These are phyloP conservation scores for Vitellaria paradoxa DNA, from an alignment of 179 eudicot species.

Conservation along the genomic window DNA sequence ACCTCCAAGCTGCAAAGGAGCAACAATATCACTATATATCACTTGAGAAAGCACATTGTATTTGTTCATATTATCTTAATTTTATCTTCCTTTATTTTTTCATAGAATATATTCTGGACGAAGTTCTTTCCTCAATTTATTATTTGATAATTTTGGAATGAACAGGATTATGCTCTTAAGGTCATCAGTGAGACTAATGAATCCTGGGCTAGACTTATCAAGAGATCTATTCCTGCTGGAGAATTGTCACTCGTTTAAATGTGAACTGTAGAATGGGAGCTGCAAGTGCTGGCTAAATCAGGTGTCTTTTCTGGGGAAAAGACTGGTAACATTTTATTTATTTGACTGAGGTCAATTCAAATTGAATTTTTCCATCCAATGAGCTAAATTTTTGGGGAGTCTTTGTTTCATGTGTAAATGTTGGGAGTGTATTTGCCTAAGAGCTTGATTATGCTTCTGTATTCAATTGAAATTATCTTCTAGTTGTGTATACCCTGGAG, in stretches of 20 bases:
- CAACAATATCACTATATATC: background rate
- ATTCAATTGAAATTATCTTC: too few relatives aligned
- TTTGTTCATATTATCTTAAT: background rate
- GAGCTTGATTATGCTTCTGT: too few relatives aligned
- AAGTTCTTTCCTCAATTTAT: too few relatives aligned
- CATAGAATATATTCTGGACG: background rate
- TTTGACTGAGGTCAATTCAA: too few relatives aligned
- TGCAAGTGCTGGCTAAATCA: background rate
- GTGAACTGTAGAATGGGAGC: conserved; percentile 4
- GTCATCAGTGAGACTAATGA: conserved; percentile 90
- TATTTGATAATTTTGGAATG: background rate
- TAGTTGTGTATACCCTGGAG: too few relatives aligned
- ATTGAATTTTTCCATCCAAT: too few relatives aligned
- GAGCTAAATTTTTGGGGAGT: too few relatives aligned
- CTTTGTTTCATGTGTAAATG: too few relatives aligned
- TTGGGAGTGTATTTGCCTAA: too few relatives aligned
- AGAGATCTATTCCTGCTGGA: conserved; percentile 78
- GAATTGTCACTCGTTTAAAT: conserved; percentile 82
- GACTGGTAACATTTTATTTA: too few relatives aligned
- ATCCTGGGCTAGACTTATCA: conserved; percentile 90
- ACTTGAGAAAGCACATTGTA: background rate
- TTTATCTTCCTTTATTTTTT: background rate
- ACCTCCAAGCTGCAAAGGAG: too few relatives aligned
- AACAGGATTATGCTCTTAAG: conserved; percentile 92
- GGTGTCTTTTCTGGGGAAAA: too few relatives aligned